A percentile compares a stretch with the other conserved stretches of the same genome.
phyloP scores from a whole-genome alignment of 2,329 filamentous ascomycete species.

The Aspergillus felis region DNA sequence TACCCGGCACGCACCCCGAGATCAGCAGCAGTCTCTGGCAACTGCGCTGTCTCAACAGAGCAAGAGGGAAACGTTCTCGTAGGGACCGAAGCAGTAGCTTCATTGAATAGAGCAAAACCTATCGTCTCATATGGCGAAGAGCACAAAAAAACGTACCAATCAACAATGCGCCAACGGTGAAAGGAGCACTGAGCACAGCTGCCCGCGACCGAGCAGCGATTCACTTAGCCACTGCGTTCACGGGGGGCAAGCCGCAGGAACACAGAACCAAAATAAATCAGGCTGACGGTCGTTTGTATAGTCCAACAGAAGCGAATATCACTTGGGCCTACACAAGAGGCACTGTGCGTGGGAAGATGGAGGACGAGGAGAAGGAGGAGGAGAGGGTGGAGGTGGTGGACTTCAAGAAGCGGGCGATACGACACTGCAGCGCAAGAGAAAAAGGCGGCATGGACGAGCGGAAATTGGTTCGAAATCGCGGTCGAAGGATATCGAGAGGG shows the following conservation, averaged over 20 bases:
- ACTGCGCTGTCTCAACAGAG: constrained; percentile 19
- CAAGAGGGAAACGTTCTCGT: constrained; percentile 2
- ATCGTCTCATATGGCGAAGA: constrained; percentile 8
- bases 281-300: not conserved
- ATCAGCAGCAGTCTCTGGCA: not conserved
- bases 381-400: constrained; percentile 23
- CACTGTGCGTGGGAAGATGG: constrained; percentile 8
- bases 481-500: not conserved
- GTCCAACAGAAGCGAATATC: not conserved
- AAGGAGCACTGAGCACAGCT: constrained; percentile 26
- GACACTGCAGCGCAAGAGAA: constrained; percentile 28
- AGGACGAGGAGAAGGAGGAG: constrained; percentile 2
- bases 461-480: not conserved
- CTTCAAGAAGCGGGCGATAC: constrained; percentile 32
- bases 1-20: constrained; percentile 23
- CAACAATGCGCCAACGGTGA: constrained; percentile 35
- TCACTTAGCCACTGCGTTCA: constrained; percentile 24
- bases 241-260: constrained; percentile 6
- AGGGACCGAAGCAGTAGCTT: not conserved
- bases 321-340: constrained; percentile 12
- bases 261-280: not conserved
- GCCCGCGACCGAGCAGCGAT: constrained; percentile 32
- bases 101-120: constrained; percentile 5
- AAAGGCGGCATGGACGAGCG: constrained; percentile 30
- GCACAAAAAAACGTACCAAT: constrained; percentile 31